Percentiles rank a stretch among this genome's conserved stretches.
Evolutionary conservation across 257 asterid genomes (phyloP).

Genomic region (Solanum medicagineum): DNA sequence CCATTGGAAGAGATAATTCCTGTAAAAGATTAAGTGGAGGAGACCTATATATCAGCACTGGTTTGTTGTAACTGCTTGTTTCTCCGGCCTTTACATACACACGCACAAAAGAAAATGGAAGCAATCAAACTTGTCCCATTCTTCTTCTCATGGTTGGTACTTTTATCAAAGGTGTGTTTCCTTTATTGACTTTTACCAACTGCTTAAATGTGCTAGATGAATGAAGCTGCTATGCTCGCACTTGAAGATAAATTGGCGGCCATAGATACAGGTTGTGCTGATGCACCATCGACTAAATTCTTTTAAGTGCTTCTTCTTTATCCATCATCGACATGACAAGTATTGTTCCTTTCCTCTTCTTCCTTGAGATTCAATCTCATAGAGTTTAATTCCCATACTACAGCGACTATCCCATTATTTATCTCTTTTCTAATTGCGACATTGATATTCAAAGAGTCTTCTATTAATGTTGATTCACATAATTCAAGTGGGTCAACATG

Average conservation of each 20-base stretch:
- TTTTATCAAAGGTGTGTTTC: neutral
- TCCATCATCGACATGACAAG: neutral
- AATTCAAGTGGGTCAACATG: too few relatives aligned
- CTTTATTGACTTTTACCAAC: neutral
- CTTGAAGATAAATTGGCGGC: conserved; percentile 31
- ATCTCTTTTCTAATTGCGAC: too few relatives aligned
- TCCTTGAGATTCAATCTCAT: too few relatives aligned
- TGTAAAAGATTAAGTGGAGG: conserved; percentile 80
- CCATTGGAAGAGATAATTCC: conserved; percentile 39
- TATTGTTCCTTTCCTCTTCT: too few relatives aligned
- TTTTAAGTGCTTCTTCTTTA: too few relatives aligned
- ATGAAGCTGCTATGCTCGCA: conserved; percentile 52
- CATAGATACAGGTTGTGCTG: conserved; percentile 1
- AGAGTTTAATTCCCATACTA: too few relatives aligned
- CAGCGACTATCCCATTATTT: neutral
- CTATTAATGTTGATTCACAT: too few relatives aligned
- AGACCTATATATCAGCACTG: conserved; percentile 48
- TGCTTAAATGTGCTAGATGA: conserved; percentile 20
- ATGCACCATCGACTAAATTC: neutral
- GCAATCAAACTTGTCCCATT: neutral
- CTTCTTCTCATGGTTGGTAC: neutral
- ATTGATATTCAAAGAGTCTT: too few relatives aligned
- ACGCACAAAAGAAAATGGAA: neutral
- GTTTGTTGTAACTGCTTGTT: conserved; percentile 18
- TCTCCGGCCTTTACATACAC: neutral